phyloP scores from a whole-genome alignment of 495 filamentous ascomycete genomes.

The Penicillium odoratum region DNA sequence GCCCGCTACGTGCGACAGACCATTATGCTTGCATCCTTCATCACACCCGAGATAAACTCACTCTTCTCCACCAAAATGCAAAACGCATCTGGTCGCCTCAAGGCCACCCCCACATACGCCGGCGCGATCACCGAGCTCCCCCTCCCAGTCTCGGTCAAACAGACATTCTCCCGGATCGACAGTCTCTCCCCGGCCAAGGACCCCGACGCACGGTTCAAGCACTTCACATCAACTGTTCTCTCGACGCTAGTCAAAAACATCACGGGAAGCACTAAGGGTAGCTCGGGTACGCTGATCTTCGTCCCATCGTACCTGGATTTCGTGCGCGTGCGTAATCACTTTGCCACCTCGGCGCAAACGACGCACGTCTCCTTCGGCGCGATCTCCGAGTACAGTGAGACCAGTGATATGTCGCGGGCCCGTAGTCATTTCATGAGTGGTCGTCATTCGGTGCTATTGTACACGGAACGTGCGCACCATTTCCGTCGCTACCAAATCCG shows the following conservation, averaged over 20 bases:
- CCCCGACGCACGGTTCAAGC: constrained; percentile 87
- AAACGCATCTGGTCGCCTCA: constrained; percentile 76
- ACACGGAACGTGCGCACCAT: constrained; percentile 92
- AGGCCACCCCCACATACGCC: constrained; percentile 63
- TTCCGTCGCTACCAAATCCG: constrained; percentile 80
- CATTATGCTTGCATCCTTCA: constrained; percentile 73
- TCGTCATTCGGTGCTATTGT: constrained; percentile 78
- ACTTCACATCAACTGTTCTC: constrained; percentile 78
- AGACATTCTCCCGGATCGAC: constrained; percentile 90
- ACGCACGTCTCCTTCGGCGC: constrained; percentile 74
- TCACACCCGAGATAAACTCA: constrained; percentile 84
- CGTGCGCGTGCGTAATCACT: constrained; percentile 86
- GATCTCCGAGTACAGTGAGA: constrained; percentile 83
- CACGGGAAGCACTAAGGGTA: constrained; percentile 37
- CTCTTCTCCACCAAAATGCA: constrained; percentile 73
- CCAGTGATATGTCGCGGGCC: constrained; percentile 74
- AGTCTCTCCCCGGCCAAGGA: constrained; percentile 65
- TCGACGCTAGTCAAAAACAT: constrained; percentile 67
- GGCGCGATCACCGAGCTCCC: constrained; percentile 66
- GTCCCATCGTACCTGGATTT: constrained; percentile 94
- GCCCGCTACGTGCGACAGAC: constrained; percentile 82
- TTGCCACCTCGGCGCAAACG: constrained; percentile 69
- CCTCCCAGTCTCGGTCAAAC: constrained; percentile 67
- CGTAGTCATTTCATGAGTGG: constrained; percentile 84
- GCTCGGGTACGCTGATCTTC: constrained; percentile 73